A percentile compares a stretch with the other conserved stretches of the same genome.
Evolutionary conservation across 495 filamentous ascomycete species (phyloP).

Genomic region (Trichodelitschia bisporula): DNA sequence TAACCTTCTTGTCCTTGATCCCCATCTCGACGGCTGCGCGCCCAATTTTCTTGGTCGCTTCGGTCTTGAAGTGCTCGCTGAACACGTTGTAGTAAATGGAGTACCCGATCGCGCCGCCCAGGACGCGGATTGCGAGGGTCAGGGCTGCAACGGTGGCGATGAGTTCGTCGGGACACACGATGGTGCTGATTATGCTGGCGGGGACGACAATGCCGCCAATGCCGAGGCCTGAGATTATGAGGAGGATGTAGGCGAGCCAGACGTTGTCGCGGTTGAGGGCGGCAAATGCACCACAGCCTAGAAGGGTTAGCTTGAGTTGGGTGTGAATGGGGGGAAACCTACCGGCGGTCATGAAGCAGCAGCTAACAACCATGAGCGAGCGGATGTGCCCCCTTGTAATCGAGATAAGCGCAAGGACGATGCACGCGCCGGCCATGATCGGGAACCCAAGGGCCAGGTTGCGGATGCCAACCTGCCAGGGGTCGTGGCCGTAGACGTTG

Average conservation of each 20-base stretch:
- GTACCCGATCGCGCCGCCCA: slow-evolving; percentile 45
- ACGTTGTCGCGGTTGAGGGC: slow-evolving; percentile 32
- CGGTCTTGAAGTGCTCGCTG: slow-evolving; percentile 26
- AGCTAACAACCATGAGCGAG: slow-evolving; percentile 34
- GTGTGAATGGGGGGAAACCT: not conserved
- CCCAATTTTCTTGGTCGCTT: not conserved
- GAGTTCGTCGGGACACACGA: slow-evolving; percentile 46
- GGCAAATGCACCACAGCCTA: slow-evolving; percentile 36
- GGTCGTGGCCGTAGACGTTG: slow-evolving; percentile 10
- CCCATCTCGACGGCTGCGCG: not conserved
- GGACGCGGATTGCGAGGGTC: slow-evolving; percentile 30
- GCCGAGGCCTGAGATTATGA: slow-evolving; percentile 39
- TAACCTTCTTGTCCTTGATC: not conserved
- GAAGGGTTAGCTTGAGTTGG: no score
- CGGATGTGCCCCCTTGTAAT: slow-evolving; percentile 35
- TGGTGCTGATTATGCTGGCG: slow-evolving; percentile 44
- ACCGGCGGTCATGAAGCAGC: slow-evolving; percentile 40
- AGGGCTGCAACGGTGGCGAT: slow-evolving; percentile 52
- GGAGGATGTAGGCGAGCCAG: slow-evolving; percentile 30
- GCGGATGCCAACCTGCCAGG: slow-evolving; percentile 9
- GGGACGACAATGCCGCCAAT: slow-evolving; percentile 55
- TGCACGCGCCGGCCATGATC: slow-evolving; percentile 35
- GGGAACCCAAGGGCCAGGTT: slow-evolving; percentile 6
- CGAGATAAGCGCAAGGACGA: slow-evolving; percentile 35
- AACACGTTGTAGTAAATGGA: slow-evolving; percentile 53